phyloP scores from a whole-genome alignment of 352 stramenopile genomes.

The Globisporangium radiosum region DNA sequence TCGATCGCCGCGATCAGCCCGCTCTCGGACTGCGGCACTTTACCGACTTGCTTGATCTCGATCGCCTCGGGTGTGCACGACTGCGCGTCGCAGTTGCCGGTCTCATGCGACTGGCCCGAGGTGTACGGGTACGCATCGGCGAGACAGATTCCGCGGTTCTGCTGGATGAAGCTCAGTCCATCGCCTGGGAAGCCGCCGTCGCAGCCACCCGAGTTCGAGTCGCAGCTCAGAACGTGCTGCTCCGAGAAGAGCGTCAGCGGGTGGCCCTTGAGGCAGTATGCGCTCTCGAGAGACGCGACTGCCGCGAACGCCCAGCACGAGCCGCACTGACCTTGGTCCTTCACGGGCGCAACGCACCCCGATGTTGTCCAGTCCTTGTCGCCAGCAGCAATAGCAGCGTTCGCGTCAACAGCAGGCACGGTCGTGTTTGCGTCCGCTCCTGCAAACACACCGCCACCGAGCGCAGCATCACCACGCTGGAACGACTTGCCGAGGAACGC shows the following conservation, averaged over 20 bases:
- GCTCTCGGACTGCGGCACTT: constrained; percentile 64
- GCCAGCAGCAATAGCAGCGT: constrained; percentile 13
- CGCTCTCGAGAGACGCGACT: constrained; percentile 88
- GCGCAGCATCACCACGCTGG: constrained; percentile 11
- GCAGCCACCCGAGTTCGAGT: constrained; percentile 79
- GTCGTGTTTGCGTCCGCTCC: constrained; percentile 10
- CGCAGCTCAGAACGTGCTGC: constrained; percentile 91
- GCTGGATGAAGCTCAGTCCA: constrained; percentile 87
- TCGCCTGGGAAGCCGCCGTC: constrained; percentile 86
- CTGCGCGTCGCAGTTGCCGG: constrained; percentile 21
- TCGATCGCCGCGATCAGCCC: constrained; percentile 83
- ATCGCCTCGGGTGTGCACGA: constrained; percentile 29
- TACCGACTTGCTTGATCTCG: constrained; percentile 42
- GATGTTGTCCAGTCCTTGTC: constrained; percentile 62
- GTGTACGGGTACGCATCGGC: constrained; percentile 81
- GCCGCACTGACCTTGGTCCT: constrained; percentile 96
- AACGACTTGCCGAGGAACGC: constrained; percentile 43
- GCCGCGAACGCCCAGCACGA: constrained; percentile 98
- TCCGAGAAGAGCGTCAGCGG: constrained; percentile 85
- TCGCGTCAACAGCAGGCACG: constrained; percentile 16
- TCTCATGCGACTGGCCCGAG: constrained; percentile 31
- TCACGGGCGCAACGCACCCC: constrained; percentile 67
- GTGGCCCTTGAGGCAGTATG: constrained; percentile 73
- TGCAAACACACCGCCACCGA: background rate
- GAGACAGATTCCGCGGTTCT: constrained; percentile 67